Conservation (phyloP, 352 stramenopile genomes). For the Phytophthora tubulina region DNA sequence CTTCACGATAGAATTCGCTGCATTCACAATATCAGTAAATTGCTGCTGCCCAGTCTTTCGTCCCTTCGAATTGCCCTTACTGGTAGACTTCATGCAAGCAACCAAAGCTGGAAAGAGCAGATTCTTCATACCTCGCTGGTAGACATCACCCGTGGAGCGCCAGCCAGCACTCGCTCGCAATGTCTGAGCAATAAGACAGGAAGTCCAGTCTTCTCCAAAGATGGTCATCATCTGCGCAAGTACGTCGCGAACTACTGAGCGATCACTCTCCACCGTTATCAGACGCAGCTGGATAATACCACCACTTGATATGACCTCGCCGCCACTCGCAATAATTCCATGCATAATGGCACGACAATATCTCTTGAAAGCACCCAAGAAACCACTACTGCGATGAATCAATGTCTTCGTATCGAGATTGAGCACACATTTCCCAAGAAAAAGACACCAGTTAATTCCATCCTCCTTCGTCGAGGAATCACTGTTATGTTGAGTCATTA, state of each 20-base stretch:
- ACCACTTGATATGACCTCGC: slow-evolving; percentile 50
- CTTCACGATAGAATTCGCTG: slow-evolving; percentile 34
- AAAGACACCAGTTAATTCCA: slow-evolving; percentile 42
- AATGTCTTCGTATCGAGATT: slow-evolving; percentile 3
- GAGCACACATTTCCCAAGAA: slow-evolving; percentile 40
- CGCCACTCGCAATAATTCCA: slow-evolving; percentile 41
- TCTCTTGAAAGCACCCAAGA: slow-evolving; percentile 36
- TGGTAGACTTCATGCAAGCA: slow-evolving; percentile 34
- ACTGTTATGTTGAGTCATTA: slow-evolving; percentile 21
- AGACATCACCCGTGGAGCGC: background rate
- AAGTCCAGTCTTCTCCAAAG: slow-evolving; percentile 39
- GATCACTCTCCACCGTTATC: slow-evolving; percentile 31
- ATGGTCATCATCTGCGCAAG: slow-evolving; percentile 38
- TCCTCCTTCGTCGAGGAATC: background rate
- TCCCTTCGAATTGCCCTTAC: slow-evolving; percentile 12
- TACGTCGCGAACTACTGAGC: slow-evolving; percentile 26
- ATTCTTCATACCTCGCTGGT: slow-evolving; percentile 36
- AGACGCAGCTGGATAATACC: slow-evolving; percentile 24
- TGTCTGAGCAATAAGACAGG: slow-evolving; percentile 29
- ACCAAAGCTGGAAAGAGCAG: slow-evolving; percentile 54
- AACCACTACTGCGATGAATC: slow-evolving; percentile 10
- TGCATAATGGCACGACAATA: slow-evolving; percentile 42
- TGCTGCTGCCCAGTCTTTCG: slow-evolving; percentile 33
- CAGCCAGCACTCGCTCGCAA: slow-evolving; percentile 34
- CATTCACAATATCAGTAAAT: slow-evolving; percentile 33